Evolutionary conservation across 345 rosid genomes (phyloP).

Genomic region (Hibiscus trionum): DNA sequence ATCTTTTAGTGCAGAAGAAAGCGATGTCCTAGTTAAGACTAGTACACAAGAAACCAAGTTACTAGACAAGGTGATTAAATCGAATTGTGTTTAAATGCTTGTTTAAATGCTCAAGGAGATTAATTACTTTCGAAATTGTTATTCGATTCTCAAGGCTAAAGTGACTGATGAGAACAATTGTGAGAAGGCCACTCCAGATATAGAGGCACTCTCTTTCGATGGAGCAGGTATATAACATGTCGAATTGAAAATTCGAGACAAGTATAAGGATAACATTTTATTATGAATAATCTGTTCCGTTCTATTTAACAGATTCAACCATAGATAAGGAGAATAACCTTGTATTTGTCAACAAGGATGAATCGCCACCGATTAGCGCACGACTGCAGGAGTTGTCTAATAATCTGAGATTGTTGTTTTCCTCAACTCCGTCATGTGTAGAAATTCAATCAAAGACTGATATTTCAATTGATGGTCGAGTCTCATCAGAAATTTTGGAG

Average conservation of each 20-base stretch:
- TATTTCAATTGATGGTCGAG: constrained; percentile 3
- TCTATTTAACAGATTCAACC: constrained; percentile 20
- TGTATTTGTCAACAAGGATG: constrained; percentile 19
- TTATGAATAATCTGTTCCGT: not conserved
- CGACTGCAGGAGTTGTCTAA: constrained; percentile 48
- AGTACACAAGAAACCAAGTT: constrained; percentile 1
- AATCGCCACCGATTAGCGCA: constrained; percentile 50
- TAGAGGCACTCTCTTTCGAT: constrained; percentile 11
- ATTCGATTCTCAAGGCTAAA: constrained; percentile 17
- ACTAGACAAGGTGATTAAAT: constrained; percentile 14
- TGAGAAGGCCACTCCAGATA: constrained; percentile 18
- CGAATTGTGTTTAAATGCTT: not conserved
- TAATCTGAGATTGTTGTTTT: constrained; percentile 39
- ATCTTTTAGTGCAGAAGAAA: constrained; percentile 8
- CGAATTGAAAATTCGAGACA: not conserved
- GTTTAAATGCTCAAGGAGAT: not conserved
- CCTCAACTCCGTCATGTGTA: constrained; percentile 24
- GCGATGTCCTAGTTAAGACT: not conserved
- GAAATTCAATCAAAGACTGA: constrained; percentile 24
- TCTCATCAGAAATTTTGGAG: constrained; percentile 25
- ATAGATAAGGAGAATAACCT: constrained; percentile 43
- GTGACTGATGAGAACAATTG: constrained; percentile 7
- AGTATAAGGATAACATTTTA: not conserved
- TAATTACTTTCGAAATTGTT: not conserved
- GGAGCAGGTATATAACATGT: constrained; percentile 28